These are phyloP conservation scores for Exophiala alcalophila DNA, from an alignment of 2,329 filamentous ascomycete species.

Conservation along the genomic window DNA sequence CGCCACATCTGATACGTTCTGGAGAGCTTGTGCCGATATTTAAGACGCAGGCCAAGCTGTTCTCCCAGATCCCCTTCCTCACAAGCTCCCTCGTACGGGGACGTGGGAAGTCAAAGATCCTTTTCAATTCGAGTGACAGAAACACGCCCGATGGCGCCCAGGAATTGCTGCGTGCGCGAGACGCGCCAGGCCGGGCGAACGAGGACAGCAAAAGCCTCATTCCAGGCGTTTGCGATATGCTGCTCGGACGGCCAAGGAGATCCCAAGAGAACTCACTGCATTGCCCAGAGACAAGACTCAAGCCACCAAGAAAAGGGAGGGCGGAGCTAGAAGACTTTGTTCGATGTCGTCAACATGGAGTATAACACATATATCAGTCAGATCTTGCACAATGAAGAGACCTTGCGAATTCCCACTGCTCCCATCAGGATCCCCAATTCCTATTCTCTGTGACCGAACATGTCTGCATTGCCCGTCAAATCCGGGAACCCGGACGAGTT, in stretches of 20 bases:
- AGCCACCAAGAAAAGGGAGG: not conserved
- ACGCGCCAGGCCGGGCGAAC: not conserved
- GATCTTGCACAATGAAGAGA: too few relatives aligned
- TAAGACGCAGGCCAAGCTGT: slow-evolving; percentile 2
- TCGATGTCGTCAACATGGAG: not conserved
- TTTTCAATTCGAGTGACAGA: not conserved
- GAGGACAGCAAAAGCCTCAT: not conserved
- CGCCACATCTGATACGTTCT: not conserved
- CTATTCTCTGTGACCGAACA: not conserved
- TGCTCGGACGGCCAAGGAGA: too few relatives aligned
- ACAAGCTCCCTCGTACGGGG: too few relatives aligned
- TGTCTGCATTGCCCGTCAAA: not conserved
- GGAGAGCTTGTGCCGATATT: not conserved
- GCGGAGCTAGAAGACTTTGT: slow-evolving; percentile 1
- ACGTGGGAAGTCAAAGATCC: too few relatives aligned
- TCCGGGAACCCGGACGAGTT: slow-evolving; percentile 9
- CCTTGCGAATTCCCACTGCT: too few relatives aligned
- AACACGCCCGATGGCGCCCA: too few relatives aligned
- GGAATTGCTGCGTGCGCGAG: not conserved
- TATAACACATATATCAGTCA: too few relatives aligned
- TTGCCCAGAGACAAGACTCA: slow-evolving; percentile 1
- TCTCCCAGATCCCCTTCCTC: not conserved
- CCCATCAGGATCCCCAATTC: too few relatives aligned
- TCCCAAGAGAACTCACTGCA: too few relatives aligned
- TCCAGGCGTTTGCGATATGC: slow-evolving; percentile 1